Evolutionary conservation across 257 asterid genomes (phyloP).

Genomic region (Perilla frutescens): DNA sequence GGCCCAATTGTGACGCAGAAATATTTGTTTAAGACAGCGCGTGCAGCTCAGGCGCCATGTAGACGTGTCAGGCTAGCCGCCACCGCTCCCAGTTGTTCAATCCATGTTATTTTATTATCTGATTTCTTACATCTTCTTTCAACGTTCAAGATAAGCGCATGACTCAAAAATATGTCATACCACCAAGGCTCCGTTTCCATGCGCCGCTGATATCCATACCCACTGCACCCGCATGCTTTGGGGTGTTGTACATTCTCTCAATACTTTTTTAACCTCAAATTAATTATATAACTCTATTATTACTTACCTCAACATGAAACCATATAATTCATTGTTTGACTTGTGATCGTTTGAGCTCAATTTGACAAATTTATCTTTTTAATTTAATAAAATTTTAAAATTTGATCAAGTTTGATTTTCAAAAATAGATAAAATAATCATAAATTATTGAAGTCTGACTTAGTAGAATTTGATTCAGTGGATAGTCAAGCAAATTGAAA

Average conservation of each 20-base stretch:
- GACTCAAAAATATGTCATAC: not conserved
- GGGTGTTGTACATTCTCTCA: conserved; percentile 10
- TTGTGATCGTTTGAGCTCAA: too few species aligned
- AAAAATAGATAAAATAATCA: too few species aligned
- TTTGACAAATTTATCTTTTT: too few species aligned
- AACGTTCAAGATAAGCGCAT: conserved; percentile 20
- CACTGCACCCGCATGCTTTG: conserved; percentile 4
- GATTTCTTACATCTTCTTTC: not conserved
- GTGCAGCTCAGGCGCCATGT: conserved; percentile 21
- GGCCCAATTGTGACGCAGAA: not conserved
- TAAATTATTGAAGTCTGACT: too few species aligned
- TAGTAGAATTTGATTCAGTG: too few species aligned
- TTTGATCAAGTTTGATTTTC: too few species aligned
- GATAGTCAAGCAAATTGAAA: too few species aligned
- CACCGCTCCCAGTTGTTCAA: not conserved
- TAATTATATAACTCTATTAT: too few species aligned
- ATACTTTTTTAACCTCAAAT: not conserved
- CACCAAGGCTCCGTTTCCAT: not conserved
- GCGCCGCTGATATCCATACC: not conserved
- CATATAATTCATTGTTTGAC: too few species aligned
- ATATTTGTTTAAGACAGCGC: conserved; percentile 11
- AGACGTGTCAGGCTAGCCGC: conserved; percentile 21
- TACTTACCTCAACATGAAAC: too few species aligned
- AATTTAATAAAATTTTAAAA: too few species aligned
- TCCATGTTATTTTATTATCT: not conserved